phyloP scores from a whole-genome alignment of 495 filamentous ascomycete species.

The Cercophora samala region DNA sequence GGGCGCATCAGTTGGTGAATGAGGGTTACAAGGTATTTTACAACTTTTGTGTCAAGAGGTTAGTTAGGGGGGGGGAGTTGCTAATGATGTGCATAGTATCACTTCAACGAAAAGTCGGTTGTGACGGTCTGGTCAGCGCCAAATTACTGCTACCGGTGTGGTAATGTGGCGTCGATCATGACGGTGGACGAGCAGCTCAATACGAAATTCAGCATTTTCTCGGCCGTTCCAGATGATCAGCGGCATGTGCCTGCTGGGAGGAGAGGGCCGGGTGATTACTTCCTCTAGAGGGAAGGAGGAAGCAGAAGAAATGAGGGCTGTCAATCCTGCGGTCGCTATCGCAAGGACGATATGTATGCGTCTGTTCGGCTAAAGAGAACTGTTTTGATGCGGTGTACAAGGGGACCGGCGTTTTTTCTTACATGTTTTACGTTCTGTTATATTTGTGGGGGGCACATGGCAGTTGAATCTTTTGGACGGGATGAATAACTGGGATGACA shows the following conservation, averaged over 20 bases:
- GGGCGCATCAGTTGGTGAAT: constrained; percentile 95
- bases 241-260: constrained; percentile 80
- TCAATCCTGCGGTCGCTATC: not conserved
- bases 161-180: constrained; percentile 96
- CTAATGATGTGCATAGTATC: constrained; percentile 55
- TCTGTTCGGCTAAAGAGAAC: not conserved
- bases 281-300: constrained; percentile 56
- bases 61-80: not conserved
- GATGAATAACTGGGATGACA: not conserved
- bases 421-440: not conserved
- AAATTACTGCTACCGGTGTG: constrained; percentile 98
- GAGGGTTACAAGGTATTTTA: constrained; percentile 84
- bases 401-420: not conserved
- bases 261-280: constrained; percentile 86
- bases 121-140: constrained; percentile 99
- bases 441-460: not conserved
- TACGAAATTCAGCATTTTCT: constrained; percentile 91
- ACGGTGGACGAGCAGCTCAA: constrained; percentile 80
- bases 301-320: not conserved
- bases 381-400: not conserved
- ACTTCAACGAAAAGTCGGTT: constrained; percentile 91
- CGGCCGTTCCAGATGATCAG: constrained; percentile 87
- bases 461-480: not conserved
- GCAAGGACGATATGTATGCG: not conserved
- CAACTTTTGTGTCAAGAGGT: not conserved